Evolutionary conservation across 2,329 filamentous ascomycete genomes (phyloP), one percentile per base, ranked within the genome.

Genomic region (Colletotrichum camelliae): DNA sequence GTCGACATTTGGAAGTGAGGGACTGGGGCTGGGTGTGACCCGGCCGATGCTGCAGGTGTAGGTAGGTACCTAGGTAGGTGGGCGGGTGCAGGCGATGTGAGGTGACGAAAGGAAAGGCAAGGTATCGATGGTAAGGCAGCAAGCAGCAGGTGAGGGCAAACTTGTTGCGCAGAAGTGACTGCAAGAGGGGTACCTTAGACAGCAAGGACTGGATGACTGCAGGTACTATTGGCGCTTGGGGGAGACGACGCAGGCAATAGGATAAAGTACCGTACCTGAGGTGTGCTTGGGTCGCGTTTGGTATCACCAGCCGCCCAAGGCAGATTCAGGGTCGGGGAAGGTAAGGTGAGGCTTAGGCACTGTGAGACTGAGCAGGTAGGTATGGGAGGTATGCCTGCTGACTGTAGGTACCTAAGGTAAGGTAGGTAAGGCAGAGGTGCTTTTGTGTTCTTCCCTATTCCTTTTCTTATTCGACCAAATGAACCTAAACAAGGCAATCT

Each of bases 171-270:
- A 24, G 61, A 52, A 35, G 27, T 52, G 52, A 21, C 48, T 72
- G 48, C 67, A 68, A 35, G 27, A 61, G 43, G 43, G 43, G 24
- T 5, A 27, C 24, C 24, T 27, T 58, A 43, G 67, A 74, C 57
- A 48, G 10, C 55, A 31, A 43, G 65, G 60, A 71, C 60, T 27
- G 67, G n/a, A 33, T 48, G n/a, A 18, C 62, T 73, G 73, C 62
- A 73, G 62, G 67, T 29, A 60, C 72, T 72, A 75, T 73, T 75
- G 69, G 73, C 35, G 73, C 69, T 21, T 21, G 21, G 57, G 7
- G 43, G 43, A 52, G 43, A 52, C n/a, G 62, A 18, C 48, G 64
- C 57, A 70, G 57, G 37, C 37, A 48, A 57, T 33, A 37, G 35
- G 27, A 13, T 16, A 48, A 57, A 70, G 61, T 62, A 70, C 43